A percentile compares a stretch with the other conserved stretches of the same genome.
Conservation (phyloP, 2,329 filamentous ascomycete species). For the Paramyrothecium sp. region DNA sequence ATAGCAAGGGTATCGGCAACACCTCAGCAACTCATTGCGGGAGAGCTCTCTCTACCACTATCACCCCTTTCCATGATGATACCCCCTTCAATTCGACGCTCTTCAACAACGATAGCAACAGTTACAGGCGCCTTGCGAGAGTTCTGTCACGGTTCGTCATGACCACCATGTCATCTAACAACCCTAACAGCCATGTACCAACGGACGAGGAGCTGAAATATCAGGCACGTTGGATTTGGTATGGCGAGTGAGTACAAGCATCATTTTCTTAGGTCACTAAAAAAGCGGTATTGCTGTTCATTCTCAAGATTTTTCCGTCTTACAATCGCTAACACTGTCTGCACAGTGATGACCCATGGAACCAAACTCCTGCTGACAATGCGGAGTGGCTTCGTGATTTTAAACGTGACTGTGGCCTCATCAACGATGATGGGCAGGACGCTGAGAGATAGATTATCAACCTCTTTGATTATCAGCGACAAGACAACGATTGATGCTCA, state of each 20-base stretch:
- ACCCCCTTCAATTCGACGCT: too few species aligned
- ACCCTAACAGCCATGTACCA: slow-evolving; percentile 57
- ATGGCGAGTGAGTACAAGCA: slow-evolving; percentile 50
- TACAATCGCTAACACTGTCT: not conserved
- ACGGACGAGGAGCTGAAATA: slow-evolving; percentile 61
- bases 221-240: slow-evolving; percentile 62
- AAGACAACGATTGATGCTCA: too few species aligned
- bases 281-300: too few species aligned
- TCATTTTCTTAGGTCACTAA: not conserved
- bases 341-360: slow-evolving; percentile 61
- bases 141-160: slow-evolving; percentile 53
- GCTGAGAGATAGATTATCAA: too few species aligned
- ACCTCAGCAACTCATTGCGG: too few species aligned
- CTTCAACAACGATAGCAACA: slow-evolving; percentile 52
- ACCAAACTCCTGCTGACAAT: slow-evolving; percentile 63
- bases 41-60: too few species aligned
- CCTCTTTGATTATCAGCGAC: too few species aligned
- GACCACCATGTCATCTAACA: slow-evolving; percentile 56
- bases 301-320: too few species aligned
- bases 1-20: too few species aligned
- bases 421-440: slow-evolving; percentile 40
- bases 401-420: slow-evolving; percentile 56
- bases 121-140: slow-evolving; percentile 53
- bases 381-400: slow-evolving; percentile 62
- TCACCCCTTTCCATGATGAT: too few species aligned